Percentiles rank a stretch among this genome's conserved stretches.
Evolutionary conservation across 1,139 yeast species (phyloP).

Genomic region (Saccharomyces hybrid): DNA sequence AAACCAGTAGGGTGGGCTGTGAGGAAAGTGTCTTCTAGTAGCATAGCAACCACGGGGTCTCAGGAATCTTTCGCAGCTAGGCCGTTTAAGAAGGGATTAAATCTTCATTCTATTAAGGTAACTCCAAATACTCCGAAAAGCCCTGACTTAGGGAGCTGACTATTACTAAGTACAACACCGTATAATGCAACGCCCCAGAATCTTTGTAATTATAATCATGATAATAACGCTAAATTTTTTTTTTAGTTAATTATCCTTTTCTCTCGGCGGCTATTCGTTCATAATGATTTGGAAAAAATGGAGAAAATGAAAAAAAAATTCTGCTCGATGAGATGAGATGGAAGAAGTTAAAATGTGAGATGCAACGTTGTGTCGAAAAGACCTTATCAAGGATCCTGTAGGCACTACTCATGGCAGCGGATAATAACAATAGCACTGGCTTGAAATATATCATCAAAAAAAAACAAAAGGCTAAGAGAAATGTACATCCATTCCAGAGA

Average conservation of each 20-base stretch:
- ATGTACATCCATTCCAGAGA: constrained; percentile 11
- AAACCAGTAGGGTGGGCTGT: constrained; percentile 7
- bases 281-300: background rate
- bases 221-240: background rate
- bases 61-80: constrained; percentile 13
- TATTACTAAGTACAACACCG: background rate
- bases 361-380: background rate
- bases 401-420: background rate
- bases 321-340: constrained; percentile 13
- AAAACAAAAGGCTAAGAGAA: constrained; percentile 4
- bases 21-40: constrained; percentile 13
- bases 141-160: background rate
- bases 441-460: background rate
- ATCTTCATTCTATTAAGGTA: constrained; percentile 5
- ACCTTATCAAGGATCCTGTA: background rate
- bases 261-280: background rate
- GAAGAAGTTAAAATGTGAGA: constrained; percentile 3
- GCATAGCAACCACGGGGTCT: constrained; percentile 10
- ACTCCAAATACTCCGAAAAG: constrained; percentile 1
- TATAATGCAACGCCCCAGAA: background rate
- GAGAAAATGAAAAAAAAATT: background rate
- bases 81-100: constrained; percentile 15
- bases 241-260: background rate
- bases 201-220: background rate
- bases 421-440: background rate